Conservation (phyloP, 192 early-diverging fungal species). For the Rhizoclosmatium globosum region DNA sequence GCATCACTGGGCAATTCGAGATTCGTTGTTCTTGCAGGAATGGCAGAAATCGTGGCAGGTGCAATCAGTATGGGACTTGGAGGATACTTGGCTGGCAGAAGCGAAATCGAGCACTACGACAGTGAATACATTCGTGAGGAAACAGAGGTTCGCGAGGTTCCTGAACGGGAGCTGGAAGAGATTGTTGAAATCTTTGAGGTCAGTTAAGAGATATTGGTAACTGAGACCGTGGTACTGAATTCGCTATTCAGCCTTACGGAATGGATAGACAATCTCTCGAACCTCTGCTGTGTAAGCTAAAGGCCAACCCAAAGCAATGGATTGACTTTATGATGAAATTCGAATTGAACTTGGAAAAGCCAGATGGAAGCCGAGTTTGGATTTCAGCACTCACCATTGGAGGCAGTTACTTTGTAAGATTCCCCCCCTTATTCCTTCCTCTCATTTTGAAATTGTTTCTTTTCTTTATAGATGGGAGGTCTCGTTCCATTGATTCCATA, state of each 20-base stretch:
- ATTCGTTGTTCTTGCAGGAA: conserved; percentile 65
- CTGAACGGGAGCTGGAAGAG: conserved; percentile 63
- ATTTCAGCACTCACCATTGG: conserved; percentile 69
- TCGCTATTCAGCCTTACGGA: conserved; percentile 55
- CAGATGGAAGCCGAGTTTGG: conserved; percentile 62
- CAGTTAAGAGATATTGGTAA: not conserved
- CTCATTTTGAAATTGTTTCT: not conserved
- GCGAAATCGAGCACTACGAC: conserved; percentile 70
- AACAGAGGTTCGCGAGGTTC: conserved; percentile 58
- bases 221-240: not conserved
- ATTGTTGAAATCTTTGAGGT: conserved; percentile 64
- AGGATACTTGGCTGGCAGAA: conserved; percentile 65
- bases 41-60: conserved; percentile 63
- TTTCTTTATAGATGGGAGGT: conserved; percentile 54
- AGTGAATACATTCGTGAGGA: conserved; percentile 62
- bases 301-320: conserved; percentile 59
- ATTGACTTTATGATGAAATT: conserved; percentile 82
- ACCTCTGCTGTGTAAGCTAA: conserved; percentile 62
- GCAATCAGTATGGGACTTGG: conserved; percentile 70
- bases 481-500: conserved; percentile 73
- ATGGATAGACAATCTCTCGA: conserved; percentile 51
- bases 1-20: conserved; percentile 57
- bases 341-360: conserved; percentile 68
- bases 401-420: conserved; percentile 57
- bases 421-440: not conserved